Evolutionary conservation across 495 filamentous ascomycete species (phyloP).

Genomic region (Pseudoneurospora amorphoporcata): DNA sequence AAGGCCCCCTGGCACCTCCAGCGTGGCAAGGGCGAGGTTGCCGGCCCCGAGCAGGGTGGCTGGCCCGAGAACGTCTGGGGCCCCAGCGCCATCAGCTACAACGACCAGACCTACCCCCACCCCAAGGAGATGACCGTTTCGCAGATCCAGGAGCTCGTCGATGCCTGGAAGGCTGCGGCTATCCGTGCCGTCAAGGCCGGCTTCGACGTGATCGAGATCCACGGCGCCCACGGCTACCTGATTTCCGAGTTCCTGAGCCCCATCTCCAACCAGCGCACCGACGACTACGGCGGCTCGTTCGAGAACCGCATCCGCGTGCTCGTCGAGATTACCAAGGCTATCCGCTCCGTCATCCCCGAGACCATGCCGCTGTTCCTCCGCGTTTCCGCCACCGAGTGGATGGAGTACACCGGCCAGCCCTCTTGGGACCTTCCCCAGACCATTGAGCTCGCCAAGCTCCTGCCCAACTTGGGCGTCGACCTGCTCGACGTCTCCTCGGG

Average conservation of each 20-base stretch:
- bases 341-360: constrained; percentile 44
- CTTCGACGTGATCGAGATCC: constrained; percentile 58
- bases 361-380: constrained; percentile 57
- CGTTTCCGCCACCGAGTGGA: constrained; percentile 64
- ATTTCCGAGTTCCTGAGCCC: constrained; percentile 54
- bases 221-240: constrained; percentile 56
- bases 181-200: constrained; percentile 53
- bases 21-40: constrained; percentile 22
- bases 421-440: constrained; percentile 58
- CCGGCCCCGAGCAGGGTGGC: constrained; percentile 40
- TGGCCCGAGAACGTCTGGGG: constrained; percentile 59
- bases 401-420: constrained; percentile 43
- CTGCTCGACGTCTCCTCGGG: constrained; percentile 65
- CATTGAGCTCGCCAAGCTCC: constrained; percentile 49
- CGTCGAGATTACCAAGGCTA: constrained; percentile 35
- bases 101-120: constrained; percentile 28
- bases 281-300: constrained; percentile 47
- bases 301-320: constrained; percentile 44
- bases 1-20: constrained; percentile 46
- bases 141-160: constrained; percentile 54
- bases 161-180: constrained; percentile 51
- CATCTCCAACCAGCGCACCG: constrained; percentile 46
- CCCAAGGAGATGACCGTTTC: constrained; percentile 48
- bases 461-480: constrained; percentile 59
- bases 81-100: constrained; percentile 37